Conservation (phyloP, 164 flowering plant species). For the Berberis thunbergii region DNA sequence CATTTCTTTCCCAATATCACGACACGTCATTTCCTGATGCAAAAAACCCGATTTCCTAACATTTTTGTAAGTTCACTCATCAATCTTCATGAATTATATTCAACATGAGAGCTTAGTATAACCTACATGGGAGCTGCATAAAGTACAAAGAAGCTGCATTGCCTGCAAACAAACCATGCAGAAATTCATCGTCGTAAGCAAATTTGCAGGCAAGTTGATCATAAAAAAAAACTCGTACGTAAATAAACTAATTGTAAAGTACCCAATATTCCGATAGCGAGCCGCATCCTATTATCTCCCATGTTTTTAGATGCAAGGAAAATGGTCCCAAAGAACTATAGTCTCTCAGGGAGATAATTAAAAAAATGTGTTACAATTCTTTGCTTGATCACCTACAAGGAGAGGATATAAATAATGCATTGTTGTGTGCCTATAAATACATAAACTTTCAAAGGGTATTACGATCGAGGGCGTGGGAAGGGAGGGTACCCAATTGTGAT, state of each 20-base stretch:
- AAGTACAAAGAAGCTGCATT: constrained; percentile 53
- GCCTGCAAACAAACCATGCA: constrained; percentile 35
- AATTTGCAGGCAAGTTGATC: not conserved
- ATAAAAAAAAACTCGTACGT: not conserved
- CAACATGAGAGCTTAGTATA: not conserved
- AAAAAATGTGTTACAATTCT: not conserved
- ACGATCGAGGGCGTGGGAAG: not conserved
- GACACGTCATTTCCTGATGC: too few relatives aligned
- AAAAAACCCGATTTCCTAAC: too few relatives aligned
- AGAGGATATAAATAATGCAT: constrained; percentile 3
- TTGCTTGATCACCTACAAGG: not conserved
- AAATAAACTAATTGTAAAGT: constrained; percentile 1
- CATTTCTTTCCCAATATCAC: too few relatives aligned
- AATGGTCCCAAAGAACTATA: constrained; percentile 4
- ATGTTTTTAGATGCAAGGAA: constrained; percentile 11
- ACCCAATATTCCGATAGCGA: constrained; percentile 46
- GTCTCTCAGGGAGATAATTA: not conserved
- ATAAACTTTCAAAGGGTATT: not conserved
- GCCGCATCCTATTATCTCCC: constrained; percentile 25
- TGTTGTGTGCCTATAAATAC: not conserved
- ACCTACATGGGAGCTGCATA: constrained; percentile 56
- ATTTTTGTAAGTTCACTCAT: not conserved
- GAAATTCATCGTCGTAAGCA: not conserved
- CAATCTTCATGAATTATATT: not conserved
- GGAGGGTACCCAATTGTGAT: not conserved